Evolutionary conservation across 305 asterid species (phyloP), one percentile per base, ranked within the genome.

Genomic region (Fraxinus xanthoxyloides): DNA sequence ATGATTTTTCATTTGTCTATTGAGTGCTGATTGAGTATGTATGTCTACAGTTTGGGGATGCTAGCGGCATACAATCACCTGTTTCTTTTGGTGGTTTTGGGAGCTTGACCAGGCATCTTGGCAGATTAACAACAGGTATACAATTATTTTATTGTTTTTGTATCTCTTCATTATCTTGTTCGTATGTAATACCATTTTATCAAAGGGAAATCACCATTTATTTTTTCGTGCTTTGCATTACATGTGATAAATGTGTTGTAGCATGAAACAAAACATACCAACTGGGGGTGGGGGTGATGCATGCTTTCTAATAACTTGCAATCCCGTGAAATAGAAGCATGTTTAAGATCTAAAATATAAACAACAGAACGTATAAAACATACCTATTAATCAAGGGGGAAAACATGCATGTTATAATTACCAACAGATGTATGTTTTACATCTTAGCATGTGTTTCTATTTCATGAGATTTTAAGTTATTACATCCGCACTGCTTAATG

Each of bases 11-110:
- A 38, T 75, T 63, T 80, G n/a, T 43, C 75, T 80, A 56, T 61
- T 81, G 81, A 83, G 70, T 67, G 84, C 80, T 77, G 40, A 78
- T 82, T 85, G 61, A 72, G 83, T 84, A 56, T 80, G 78, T 38
- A 81, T 88, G 61, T 85, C 81, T 85, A 75, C 92, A 95, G 98
- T 93, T 95, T 87, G 99, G 99, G 28, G 99, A 95, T 87, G 98
- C 99, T 30, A 95, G 99, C 19, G 97, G 99, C 51, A 89, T 95
- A 89, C 99, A 95, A 85, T 95, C 99, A 75, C 99, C 99, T 0
- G 98, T 95, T 82, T 95, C 99, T 54, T 95, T 95, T 77, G 99
- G 99, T 82, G 99, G 98, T 80, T 95, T 95, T 69, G 99, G 99
- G 85, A 95, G 99, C 93, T 93, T 95, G 90, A 90, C 99, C 24